Conservation (phyloP, 805 yeast species). For the Kazachstania bromeliacearum region DNA sequence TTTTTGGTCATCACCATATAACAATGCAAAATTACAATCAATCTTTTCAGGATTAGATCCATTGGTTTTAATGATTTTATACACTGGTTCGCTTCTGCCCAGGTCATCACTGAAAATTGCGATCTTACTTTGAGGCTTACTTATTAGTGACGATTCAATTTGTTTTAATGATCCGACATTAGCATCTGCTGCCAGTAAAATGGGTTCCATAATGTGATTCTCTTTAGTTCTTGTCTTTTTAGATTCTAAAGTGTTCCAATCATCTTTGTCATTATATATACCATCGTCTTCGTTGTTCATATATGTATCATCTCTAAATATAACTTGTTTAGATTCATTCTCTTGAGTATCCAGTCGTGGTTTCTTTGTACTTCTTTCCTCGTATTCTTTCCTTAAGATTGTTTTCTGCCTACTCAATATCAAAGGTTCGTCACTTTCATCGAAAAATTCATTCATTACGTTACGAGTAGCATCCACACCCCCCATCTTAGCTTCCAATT, state of each 20-base stretch:
- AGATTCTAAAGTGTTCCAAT: not conserved
- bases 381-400: slow-evolving; percentile 3
- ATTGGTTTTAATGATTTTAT: slow-evolving; percentile 40
- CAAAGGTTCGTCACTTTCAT: not conserved
- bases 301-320: not conserved
- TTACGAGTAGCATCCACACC: not conserved
- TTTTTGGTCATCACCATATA: slow-evolving; percentile 34
- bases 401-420: slow-evolving; percentile 6
- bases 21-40: slow-evolving; percentile 47
- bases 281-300: not conserved
- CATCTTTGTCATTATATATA: not conserved
- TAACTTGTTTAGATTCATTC: not conserved
- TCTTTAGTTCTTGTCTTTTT: slow-evolving; percentile 3
- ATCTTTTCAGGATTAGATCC: slow-evolving; percentile 54
- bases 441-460: not conserved
- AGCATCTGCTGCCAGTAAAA: slow-evolving; percentile 1
- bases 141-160: slow-evolving; percentile 2
- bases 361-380: not conserved
- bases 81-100: slow-evolving; percentile 33
- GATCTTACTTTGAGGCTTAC: slow-evolving; percentile 17
- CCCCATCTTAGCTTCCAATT: not conserved
- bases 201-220: not conserved
- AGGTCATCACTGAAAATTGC: slow-evolving; percentile 34
- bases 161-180: slow-evolving; percentile 2
- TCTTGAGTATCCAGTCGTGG: not conserved